These are phyloP conservation scores for Pythium volutum DNA, from an alignment of 352 stramenopile genomes.

Conservation along the genomic window DNA sequence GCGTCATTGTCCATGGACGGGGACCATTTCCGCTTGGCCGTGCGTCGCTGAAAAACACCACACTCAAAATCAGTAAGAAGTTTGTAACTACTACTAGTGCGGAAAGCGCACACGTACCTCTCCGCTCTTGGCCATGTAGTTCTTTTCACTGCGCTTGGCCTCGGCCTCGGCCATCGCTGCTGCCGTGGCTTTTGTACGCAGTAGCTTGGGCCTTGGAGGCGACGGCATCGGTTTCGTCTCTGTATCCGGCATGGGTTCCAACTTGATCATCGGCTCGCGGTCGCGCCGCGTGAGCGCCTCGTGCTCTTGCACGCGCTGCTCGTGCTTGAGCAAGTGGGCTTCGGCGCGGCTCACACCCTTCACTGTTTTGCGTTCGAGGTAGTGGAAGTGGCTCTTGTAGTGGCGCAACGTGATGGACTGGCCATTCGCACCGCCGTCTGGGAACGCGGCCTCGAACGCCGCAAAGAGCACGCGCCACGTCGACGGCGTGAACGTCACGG, in stretches of 20 bases:
- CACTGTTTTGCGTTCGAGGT: constrained; percentile 1
- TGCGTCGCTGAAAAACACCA: background rate
- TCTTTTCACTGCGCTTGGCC: background rate
- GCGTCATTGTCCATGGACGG: background rate
- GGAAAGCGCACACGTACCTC: background rate
- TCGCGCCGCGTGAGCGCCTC: background rate
- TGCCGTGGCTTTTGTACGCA: background rate
- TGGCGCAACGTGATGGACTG: constrained; percentile 1
- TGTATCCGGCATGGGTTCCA: background rate
- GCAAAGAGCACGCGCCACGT: constrained; percentile 9
- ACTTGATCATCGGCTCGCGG: background rate
- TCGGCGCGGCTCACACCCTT: background rate
- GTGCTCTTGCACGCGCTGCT: background rate
- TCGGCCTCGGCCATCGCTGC: background rate
- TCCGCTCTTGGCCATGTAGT: background rate
- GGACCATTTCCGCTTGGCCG: background rate
- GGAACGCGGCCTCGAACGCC: constrained; percentile 5
- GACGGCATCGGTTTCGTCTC: background rate
- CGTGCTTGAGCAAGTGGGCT: background rate
- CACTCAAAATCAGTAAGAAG: background rate
- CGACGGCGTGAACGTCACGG: background rate
- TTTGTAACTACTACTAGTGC: background rate
- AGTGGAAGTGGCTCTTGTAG: constrained; percentile 12
- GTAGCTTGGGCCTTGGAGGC: background rate
- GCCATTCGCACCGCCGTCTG: constrained; percentile 1